phyloP scores from a whole-genome alignment of 2,329 filamentous ascomycete species.

The Camillea tinctor region DNA sequence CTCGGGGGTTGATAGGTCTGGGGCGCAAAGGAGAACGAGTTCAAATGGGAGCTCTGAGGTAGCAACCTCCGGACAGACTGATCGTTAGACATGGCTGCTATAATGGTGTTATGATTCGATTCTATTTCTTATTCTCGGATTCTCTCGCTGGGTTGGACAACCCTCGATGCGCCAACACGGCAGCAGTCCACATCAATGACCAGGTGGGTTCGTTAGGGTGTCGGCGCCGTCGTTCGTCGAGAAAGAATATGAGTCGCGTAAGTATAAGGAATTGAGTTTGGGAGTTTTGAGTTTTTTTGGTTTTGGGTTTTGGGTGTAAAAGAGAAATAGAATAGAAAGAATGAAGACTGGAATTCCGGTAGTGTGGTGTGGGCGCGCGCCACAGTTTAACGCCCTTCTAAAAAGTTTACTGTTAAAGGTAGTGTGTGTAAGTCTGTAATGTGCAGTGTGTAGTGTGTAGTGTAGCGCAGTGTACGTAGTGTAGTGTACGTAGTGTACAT shows the following conservation, averaged over 20 bases:
- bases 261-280: neutral
- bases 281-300: too few relatives aligned
- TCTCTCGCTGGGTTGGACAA: slow-evolving; percentile 16
- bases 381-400: slow-evolving; percentile 13
- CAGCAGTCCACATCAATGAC: slow-evolving; percentile 14
- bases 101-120: too few relatives aligned
- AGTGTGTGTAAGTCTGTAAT: too few relatives aligned
- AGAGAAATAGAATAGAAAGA: neutral
- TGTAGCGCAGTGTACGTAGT: too few relatives aligned
- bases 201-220: slow-evolving; percentile 13
- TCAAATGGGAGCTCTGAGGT: slow-evolving; percentile 68
- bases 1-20: slow-evolving; percentile 57
- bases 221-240: slow-evolving; percentile 8
- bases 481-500: too few relatives aligned
- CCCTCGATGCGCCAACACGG: slow-evolving; percentile 16
- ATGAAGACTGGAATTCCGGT: slow-evolving; percentile 3
- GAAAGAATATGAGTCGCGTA: neutral
- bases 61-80: slow-evolving; percentile 60
- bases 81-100: slow-evolving; percentile 61
- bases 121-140: slow-evolving; percentile 6
- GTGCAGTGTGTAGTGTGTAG: too few relatives aligned
- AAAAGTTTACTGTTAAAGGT: slow-evolving; percentile 9
- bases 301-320: neutral
- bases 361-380: slow-evolving; percentile 4
- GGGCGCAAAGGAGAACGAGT: slow-evolving; percentile 74